Evolutionary conservation across 2,329 filamentous ascomycete species (phyloP).

Genomic region (Aureobasidium subglaciale): DNA sequence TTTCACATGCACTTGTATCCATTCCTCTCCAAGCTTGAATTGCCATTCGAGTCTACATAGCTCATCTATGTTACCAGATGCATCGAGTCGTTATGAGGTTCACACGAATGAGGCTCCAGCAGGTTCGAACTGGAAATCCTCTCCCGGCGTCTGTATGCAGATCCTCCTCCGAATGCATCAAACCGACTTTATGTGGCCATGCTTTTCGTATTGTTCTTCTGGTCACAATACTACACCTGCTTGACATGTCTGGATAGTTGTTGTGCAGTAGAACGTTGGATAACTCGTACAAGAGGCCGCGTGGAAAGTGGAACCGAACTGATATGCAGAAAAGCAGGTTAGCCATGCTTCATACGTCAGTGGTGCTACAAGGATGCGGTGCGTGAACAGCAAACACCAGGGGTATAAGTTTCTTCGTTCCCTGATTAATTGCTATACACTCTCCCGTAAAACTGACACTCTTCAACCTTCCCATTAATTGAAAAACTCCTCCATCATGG

Average conservation of each 20-base stretch:
- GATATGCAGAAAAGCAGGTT: constrained; percentile 5
- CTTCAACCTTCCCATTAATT: background rate
- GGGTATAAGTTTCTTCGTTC: background rate
- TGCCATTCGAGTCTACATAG: background rate
- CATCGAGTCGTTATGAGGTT: background rate
- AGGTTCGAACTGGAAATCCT: too few species aligned
- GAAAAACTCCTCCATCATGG: background rate
- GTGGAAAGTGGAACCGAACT: constrained; percentile 10
- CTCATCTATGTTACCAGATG: background rate
- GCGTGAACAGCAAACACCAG: background rate
- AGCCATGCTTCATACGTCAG: constrained; percentile 9
- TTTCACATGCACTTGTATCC: background rate
- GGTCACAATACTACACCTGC: background rate
- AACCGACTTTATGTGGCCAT: background rate
- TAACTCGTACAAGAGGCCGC: background rate
- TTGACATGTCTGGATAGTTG: background rate
- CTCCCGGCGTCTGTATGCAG: too few species aligned
- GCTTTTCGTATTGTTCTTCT: background rate
- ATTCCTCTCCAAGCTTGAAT: background rate
- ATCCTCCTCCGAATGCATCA: too few species aligned
- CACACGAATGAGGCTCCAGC: background rate
- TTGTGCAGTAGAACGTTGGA: background rate
- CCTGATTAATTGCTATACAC: background rate
- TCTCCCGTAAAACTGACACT: background rate
- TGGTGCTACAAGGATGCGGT: constrained; percentile 2